These are phyloP conservation scores for Trebouxia gelatinosa DNA, from an alignment of 163 green algal species.

Conservation along the genomic window DNA sequence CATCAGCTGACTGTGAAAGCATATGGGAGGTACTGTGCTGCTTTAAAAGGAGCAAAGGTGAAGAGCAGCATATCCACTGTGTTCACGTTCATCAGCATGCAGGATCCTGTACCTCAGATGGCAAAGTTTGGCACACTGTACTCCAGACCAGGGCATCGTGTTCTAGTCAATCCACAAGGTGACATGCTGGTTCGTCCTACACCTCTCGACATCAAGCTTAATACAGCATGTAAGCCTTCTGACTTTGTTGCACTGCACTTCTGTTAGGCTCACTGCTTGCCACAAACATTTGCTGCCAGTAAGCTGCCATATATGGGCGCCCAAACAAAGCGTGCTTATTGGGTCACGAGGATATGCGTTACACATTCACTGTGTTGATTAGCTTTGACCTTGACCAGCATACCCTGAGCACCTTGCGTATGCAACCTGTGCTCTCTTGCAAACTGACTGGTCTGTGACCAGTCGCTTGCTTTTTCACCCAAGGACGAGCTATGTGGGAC, in stretches of 20 bases:
- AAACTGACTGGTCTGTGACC: too few relatives aligned
- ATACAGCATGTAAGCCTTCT: not conserved
- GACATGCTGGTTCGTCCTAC: conserved; percentile 47
- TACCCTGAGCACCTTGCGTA: too few relatives aligned
- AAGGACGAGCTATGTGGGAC: not conserved
- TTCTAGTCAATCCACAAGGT: conserved; percentile 42
- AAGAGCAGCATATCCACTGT: not conserved
- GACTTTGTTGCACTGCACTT: not conserved
- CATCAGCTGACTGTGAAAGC: not conserved
- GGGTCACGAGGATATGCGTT: not conserved
- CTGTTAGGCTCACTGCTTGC: not conserved
- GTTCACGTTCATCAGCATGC: not conserved
- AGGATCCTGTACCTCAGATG: conserved; percentile 11
- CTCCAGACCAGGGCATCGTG: conserved; percentile 27
- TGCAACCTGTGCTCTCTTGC: too few relatives aligned
- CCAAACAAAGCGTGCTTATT: not conserved
- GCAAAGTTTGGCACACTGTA: conserved; percentile 35
- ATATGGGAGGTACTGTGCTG: not conserved
- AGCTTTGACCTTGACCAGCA: not conserved
- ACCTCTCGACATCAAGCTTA: conserved; percentile 32
- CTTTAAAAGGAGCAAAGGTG: not conserved
- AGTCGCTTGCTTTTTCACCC: not conserved
- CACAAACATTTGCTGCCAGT: not conserved
- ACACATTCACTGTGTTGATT: not conserved
- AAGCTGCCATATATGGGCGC: not conserved